Percentiles rank a stretch among this genome's conserved stretches.
phyloP scores from a whole-genome alignment of 257 asterid genomes.

The Nemophila menziesii region DNA sequence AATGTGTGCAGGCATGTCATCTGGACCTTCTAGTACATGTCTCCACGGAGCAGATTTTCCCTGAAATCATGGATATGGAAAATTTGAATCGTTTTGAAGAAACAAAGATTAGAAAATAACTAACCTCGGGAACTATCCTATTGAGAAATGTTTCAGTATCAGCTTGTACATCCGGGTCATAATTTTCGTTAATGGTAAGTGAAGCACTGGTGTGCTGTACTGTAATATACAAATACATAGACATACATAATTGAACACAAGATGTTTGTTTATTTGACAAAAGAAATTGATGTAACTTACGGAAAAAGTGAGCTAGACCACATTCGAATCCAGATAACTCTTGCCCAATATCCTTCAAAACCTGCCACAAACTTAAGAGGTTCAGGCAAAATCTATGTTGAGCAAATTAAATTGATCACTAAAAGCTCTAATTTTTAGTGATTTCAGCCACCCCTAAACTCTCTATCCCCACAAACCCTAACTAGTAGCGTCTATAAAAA shows the following conservation, averaged over 20 bases:
- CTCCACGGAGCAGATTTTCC: slow-evolving; percentile 89
- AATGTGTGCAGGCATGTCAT: slow-evolving; percentile 98
- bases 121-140: slow-evolving; percentile 86
- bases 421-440: slow-evolving; percentile 5
- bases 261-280: background rate
- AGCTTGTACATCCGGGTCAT: slow-evolving; percentile 84
- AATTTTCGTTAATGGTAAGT: slow-evolving; percentile 87
- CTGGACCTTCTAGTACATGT: slow-evolving; percentile 95
- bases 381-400: too few relatives aligned
- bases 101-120: slow-evolving; percentile 1
- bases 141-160: slow-evolving; percentile 88
- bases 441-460: too few relatives aligned
- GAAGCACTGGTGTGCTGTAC: slow-evolving; percentile 99
- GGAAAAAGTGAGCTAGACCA: slow-evolving; percentile 85
- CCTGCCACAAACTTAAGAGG: slow-evolving; percentile 33
- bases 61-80: slow-evolving; percentile 32
- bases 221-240: slow-evolving; percentile 26
- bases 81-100: background rate
- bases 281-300: slow-evolving; percentile 27
- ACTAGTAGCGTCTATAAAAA: too few relatives aligned
- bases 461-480: too few relatives aligned
- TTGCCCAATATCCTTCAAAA: slow-evolving; percentile 75
- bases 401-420: too few relatives aligned
- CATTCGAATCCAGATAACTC: slow-evolving; percentile 71
- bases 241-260: slow-evolving; percentile 1